phyloP scores from a whole-genome alignment of 768 basidiomycete species.

The Boletus speciosus region DNA sequence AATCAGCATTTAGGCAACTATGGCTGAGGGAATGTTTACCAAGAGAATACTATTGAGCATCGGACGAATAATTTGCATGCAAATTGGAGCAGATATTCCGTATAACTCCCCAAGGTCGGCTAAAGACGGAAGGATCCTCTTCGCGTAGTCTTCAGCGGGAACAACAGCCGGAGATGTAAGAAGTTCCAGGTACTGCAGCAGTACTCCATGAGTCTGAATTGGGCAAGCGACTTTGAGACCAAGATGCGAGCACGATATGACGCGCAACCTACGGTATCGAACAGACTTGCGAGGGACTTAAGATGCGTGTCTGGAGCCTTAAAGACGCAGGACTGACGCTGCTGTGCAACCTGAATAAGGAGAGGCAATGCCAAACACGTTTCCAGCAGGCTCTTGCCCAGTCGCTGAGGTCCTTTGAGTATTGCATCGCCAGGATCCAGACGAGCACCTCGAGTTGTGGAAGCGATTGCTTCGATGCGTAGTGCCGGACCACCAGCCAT shows the following conservation, averaged over 20 bases:
- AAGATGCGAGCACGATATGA: slow-evolving; percentile 12
- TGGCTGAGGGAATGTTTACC: slow-evolving; percentile 35
- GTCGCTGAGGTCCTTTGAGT: slow-evolving; percentile 62
- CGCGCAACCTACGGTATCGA: slow-evolving; percentile 70
- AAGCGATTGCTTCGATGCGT: slow-evolving; percentile 86
- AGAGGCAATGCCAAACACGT: slow-evolving; percentile 80
- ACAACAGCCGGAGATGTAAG: slow-evolving; percentile 71
- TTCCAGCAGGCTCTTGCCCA: slow-evolving; percentile 64
- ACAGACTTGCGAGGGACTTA: slow-evolving; percentile 83
- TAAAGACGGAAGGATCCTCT: slow-evolving; percentile 70
- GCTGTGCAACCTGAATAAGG: slow-evolving; percentile 88
- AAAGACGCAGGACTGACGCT: slow-evolving; percentile 82
- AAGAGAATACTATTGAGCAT: slow-evolving; percentile 62
- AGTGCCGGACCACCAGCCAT: slow-evolving; percentile 90
- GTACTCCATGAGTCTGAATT: slow-evolving; percentile 80
- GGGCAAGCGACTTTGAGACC: slow-evolving; percentile 20
- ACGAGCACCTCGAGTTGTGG: slow-evolving; percentile 67
- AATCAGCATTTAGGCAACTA: slow-evolving; percentile 8
- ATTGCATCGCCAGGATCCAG: slow-evolving; percentile 62
- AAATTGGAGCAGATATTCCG: slow-evolving; percentile 79
- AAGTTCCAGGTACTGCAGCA: slow-evolving; percentile 90
- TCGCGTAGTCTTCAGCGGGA: slow-evolving; percentile 66
- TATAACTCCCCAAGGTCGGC: slow-evolving; percentile 69
- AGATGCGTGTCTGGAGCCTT: slow-evolving; percentile 70
- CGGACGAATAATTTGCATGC: slow-evolving; percentile 93